Conservation (phyloP, 1,139 yeast species). For the Diutina pseudorugosa region DNA sequence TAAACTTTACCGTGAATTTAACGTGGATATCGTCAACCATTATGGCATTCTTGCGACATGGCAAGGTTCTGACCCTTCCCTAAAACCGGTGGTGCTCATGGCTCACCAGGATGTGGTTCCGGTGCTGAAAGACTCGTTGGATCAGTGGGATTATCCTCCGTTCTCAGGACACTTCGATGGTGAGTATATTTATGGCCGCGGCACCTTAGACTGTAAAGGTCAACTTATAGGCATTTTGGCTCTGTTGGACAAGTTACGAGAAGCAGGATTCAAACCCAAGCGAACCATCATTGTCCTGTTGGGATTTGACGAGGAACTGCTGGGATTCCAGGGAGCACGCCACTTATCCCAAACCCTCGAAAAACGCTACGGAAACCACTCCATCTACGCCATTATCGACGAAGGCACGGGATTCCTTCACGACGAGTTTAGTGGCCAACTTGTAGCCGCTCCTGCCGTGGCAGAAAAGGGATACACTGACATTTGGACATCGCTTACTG, state of each 20-base stretch:
- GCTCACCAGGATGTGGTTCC: slow-evolving; percentile 11
- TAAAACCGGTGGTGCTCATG: slow-evolving; percentile 9
- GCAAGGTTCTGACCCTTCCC: slow-evolving; percentile 8
- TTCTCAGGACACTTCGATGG: slow-evolving; percentile 12
- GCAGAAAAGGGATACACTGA: slow-evolving; percentile 61
- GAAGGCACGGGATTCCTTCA: slow-evolving; percentile 40
- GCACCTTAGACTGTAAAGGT: slow-evolving; percentile 53
- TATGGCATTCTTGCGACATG: slow-evolving; percentile 9
- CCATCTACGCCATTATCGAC: slow-evolving; percentile 47
- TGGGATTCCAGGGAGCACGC: slow-evolving; percentile 48
- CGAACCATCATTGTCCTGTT: slow-evolving; percentile 48
- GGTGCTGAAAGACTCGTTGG: slow-evolving; percentile 9
- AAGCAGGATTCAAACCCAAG: slow-evolving; percentile 35
- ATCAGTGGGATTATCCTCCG: slow-evolving; percentile 10
- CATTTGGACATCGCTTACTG: slow-evolving; percentile 30
- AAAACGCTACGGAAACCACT: slow-evolving; percentile 41
- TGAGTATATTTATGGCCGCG: slow-evolving; percentile 45
- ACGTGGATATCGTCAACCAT: slow-evolving; percentile 8
- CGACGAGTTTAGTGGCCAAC: slow-evolving; percentile 18
- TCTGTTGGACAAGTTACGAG: slow-evolving; percentile 37
- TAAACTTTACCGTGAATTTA: slow-evolving; percentile 6
- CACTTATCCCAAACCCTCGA: slow-evolving; percentile 28
- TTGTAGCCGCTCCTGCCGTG: slow-evolving; percentile 33
- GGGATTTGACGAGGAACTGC: slow-evolving; percentile 67
- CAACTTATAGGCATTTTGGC: slow-evolving; percentile 45